Conservation (phyloP, 441 rosid species). For the Hura crepitans region DNA sequence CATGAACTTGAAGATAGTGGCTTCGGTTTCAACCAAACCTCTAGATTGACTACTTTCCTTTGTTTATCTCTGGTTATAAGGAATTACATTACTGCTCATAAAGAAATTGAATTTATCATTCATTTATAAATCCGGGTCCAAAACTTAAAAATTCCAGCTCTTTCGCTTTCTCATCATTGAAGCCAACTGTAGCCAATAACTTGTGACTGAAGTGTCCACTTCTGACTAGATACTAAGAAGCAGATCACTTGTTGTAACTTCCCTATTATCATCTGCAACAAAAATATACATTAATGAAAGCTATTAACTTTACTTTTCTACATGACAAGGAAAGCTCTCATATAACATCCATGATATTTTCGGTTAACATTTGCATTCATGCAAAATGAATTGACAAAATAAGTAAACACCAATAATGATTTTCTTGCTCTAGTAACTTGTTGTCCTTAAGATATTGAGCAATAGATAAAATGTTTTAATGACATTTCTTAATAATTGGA, state of each 20-base stretch:
- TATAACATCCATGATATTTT: neutral
- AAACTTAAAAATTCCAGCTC: conserved; percentile 55
- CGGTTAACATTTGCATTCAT: too few relatives aligned
- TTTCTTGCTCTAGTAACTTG: too few relatives aligned
- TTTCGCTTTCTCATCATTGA: conserved; percentile 57
- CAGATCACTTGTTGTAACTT: conserved; percentile 57
- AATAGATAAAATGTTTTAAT: too few relatives aligned
- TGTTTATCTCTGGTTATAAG: conserved; percentile 11
- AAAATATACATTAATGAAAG: conserved; percentile 10
- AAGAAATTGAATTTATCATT: conserved; percentile 26
- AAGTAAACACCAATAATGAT: neutral
- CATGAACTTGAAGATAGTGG: too few relatives aligned
- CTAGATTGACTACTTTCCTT: neutral
- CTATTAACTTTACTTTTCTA: neutral
- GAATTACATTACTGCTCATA: conserved; percentile 14
- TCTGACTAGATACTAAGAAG: conserved; percentile 77
- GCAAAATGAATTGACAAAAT: neutral
- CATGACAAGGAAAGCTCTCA: neutral
- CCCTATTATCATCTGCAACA: conserved; percentile 50
- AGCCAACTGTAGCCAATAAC: conserved; percentile 59
- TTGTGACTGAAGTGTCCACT: conserved; percentile 70
- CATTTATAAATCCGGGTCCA: conserved; percentile 44
- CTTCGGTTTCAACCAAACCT: conserved; percentile 16
- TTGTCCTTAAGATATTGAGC: too few relatives aligned
- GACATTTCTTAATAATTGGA: too few relatives aligned